Percentiles rank a stretch among this genome's conserved stretches.
phyloP scores from a whole-genome alignment of 2,329 filamentous ascomycete genomes.

The Capronia epimyces region DNA sequence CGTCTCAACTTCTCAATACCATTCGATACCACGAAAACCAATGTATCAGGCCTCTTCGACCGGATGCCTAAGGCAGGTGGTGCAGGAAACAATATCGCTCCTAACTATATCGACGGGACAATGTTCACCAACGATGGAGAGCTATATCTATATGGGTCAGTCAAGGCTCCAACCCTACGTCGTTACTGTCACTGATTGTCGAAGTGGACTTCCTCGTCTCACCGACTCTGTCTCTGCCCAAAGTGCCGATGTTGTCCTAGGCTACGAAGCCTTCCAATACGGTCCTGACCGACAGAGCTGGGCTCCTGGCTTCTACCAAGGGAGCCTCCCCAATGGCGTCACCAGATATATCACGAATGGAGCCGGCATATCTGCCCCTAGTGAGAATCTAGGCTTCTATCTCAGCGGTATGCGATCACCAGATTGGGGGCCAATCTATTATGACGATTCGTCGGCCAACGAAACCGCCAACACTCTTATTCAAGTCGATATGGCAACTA shows the following conservation, averaged over 20 bases:
- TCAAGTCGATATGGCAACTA: conserved; percentile 53
- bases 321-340: conserved; percentile 42
- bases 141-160: conserved; percentile 54
- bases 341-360: conserved; percentile 62
- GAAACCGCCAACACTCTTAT: conserved; percentile 53
- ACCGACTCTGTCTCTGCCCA: conserved; percentile 34
- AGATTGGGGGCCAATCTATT: conserved; percentile 42
- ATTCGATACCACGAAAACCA: conserved; percentile 48
- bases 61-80: conserved; percentile 47
- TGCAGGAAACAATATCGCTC: conserved; percentile 37
- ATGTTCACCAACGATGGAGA: conserved; percentile 62
- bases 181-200: conserved; percentile 1
- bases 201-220: conserved; percentile 46
- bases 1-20: conserved; percentile 55
- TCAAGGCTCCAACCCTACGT: not conserved
- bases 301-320: conserved; percentile 40
- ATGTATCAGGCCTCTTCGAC: conserved; percentile 53
- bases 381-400: conserved; percentile 67
- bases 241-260: conserved; percentile 40
- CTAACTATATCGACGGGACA: conserved; percentile 56
- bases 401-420: conserved; percentile 59
- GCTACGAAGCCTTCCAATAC: conserved; percentile 52
- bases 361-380: conserved; percentile 59
- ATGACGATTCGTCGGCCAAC: conserved; percentile 49
- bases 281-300: conserved; percentile 44